Percentiles rank a stretch among this genome's conserved stretches.
phyloP scores from a whole-genome alignment of 1,139 yeast species.

The Arxiozyma slooffiae region DNA sequence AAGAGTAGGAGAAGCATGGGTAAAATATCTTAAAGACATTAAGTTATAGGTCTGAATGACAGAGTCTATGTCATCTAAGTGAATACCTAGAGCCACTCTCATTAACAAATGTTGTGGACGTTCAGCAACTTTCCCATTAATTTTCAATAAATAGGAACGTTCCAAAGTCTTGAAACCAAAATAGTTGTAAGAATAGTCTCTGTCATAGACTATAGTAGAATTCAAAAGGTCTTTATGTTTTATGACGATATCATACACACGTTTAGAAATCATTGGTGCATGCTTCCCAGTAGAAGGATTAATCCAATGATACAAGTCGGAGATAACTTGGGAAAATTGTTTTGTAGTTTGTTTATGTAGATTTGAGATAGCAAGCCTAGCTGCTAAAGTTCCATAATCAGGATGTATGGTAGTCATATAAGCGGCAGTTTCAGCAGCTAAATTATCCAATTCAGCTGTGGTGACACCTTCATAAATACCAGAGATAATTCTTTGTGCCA shows the following conservation, averaged over 20 bases:
- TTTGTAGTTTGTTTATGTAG: slow-evolving; percentile 86
- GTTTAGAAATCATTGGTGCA: slow-evolving; percentile 52
- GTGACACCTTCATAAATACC: slow-evolving; percentile 96
- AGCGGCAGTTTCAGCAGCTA: slow-evolving; percentile 96
- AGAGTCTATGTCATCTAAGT: slow-evolving; percentile 58
- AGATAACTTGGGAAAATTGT: slow-evolving; percentile 66
- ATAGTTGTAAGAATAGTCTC: slow-evolving; percentile 70
- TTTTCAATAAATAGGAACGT: slow-evolving; percentile 66
- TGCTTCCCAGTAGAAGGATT: slow-evolving; percentile 64
- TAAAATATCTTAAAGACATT: slow-evolving; percentile 75
- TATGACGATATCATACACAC: slow-evolving; percentile 50
- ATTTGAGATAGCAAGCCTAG: slow-evolving; percentile 86
- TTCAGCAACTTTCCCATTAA: slow-evolving; percentile 61
- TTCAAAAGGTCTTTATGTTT: slow-evolving; percentile 57
- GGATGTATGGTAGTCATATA: slow-evolving; percentile 95
- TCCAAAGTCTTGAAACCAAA: slow-evolving; percentile 83
- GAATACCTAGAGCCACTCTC: slow-evolving; percentile 86
- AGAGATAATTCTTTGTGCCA: slow-evolving; percentile 80
- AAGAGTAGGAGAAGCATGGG: slow-evolving; percentile 83
- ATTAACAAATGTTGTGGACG: slow-evolving; percentile 83
- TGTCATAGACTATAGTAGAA: slow-evolving; percentile 65
- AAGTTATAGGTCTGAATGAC: slow-evolving; percentile 71
- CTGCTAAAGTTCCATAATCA: slow-evolving; percentile 89
- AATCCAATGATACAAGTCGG: slow-evolving; percentile 51
- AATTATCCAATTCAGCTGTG: slow-evolving; percentile 86